These are phyloP conservation scores for Platismatia glauca DNA, from an alignment of 495 filamentous ascomycete species.

Conservation along the genomic window DNA sequence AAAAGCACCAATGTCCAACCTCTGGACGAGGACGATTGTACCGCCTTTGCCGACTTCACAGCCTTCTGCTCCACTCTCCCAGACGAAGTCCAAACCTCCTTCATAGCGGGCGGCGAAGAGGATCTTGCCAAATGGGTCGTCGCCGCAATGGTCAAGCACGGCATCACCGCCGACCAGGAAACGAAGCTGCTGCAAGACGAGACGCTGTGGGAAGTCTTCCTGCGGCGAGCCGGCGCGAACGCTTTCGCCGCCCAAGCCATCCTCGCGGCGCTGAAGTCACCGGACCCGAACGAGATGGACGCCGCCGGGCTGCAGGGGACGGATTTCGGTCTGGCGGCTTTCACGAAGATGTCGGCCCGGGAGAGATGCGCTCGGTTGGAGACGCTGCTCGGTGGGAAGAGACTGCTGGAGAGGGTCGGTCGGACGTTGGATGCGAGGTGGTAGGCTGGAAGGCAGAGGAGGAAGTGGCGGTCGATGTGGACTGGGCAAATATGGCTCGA, in stretches of 20 bases:
- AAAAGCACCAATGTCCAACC: constrained; percentile 28
- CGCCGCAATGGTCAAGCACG: constrained; percentile 33
- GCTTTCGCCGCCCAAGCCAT: constrained; percentile 70
- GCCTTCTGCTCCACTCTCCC: constrained; percentile 40
- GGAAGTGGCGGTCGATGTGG: neutral
- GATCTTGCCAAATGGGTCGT: constrained; percentile 52
- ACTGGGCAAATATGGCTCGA: neutral
- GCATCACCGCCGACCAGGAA: constrained; percentile 7
- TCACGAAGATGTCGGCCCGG: constrained; percentile 47
- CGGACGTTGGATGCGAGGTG: constrained; percentile 20
- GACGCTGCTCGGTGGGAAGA: constrained; percentile 22
- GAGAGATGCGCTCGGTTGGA: constrained; percentile 34
- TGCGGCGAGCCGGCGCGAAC: constrained; percentile 68
- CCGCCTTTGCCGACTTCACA: constrained; percentile 46
- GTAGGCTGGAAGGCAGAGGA: neutral
- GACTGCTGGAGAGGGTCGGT: constrained; percentile 20
- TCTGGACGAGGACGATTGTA: constrained; percentile 38
- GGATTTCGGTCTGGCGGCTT: constrained; percentile 43
- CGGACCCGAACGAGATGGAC: constrained; percentile 22
- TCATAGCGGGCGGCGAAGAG: constrained; percentile 48
- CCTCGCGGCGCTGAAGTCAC: constrained; percentile 41
- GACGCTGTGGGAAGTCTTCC: constrained; percentile 64
- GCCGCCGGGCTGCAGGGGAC: neutral
- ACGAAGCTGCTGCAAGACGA: constrained; percentile 30
- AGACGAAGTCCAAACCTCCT: constrained; percentile 37